phyloP scores from a whole-genome alignment of 108 stramenopile genomes.

The Skeletonema costatum region DNA sequence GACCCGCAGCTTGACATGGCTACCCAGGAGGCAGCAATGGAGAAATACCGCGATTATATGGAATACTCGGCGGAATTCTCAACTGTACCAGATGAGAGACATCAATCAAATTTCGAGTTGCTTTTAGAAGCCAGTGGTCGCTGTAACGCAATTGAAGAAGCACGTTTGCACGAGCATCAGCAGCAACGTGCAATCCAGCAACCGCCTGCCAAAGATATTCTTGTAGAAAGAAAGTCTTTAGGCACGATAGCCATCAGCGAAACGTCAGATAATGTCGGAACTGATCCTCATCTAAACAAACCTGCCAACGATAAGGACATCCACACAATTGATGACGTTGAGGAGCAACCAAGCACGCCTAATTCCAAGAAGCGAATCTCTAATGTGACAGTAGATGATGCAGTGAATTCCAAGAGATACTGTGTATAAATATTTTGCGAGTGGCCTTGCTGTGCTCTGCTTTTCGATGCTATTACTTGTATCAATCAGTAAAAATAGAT shows the following conservation, averaged over 20 bases:
- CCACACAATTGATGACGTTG: not conserved
- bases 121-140: not conserved
- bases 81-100: not conserved
- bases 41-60: not conserved
- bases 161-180: not conserved
- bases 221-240: slow-evolving; percentile 1
- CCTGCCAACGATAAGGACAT: not conserved
- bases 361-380: not conserved
- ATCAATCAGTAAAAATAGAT: not conserved
- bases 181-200: not conserved
- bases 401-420: not conserved
- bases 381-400: not conserved
- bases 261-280: not conserved
- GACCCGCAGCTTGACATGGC: slow-evolving; percentile 1
- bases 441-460: not conserved
- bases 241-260: not conserved
- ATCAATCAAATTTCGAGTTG: not conserved
- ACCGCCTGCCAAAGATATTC: not conserved
- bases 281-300: not conserved
- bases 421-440: not conserved
- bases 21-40: slow-evolving; percentile 7
- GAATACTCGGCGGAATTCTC: not conserved
- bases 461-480: not conserved
- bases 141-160: not conserved
- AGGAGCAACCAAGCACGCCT: not conserved